Percentiles rank a stretch among this genome's conserved stretches.
phyloP scores from a whole-genome alignment of 257 asterid genomes.

The Echium plantagineum region DNA sequence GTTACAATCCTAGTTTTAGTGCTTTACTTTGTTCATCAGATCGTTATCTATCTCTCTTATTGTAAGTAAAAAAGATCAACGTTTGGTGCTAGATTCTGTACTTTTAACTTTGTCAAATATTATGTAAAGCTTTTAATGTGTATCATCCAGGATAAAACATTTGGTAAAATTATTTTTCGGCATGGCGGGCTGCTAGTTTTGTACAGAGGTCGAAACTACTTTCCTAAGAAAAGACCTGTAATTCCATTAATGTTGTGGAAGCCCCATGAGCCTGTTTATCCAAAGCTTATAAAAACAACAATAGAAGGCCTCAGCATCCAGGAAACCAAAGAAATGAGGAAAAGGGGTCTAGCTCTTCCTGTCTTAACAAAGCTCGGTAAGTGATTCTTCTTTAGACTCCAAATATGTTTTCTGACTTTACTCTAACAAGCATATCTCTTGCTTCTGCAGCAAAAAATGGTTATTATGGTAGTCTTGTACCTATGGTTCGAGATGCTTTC shows the following conservation, averaged over 20 bases:
- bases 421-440: background rate
- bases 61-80: background rate
- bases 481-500: conserved; percentile 91
- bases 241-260: conserved; percentile 92
- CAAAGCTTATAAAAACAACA: conserved; percentile 74
- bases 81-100: background rate
- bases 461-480: conserved; percentile 79
- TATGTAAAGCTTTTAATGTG: background rate
- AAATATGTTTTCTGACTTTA: background rate
- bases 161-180: conserved; percentile 66
- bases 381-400: background rate
- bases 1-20: background rate
- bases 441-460: conserved; percentile 74
- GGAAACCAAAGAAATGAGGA: conserved; percentile 81
- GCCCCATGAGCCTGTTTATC: conserved; percentile 93
- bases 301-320: conserved; percentile 74
- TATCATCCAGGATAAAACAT: conserved; percentile 64
- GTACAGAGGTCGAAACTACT: conserved; percentile 75
- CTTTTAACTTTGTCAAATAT: conserved; percentile 1
- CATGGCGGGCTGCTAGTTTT: conserved; percentile 62
- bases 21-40: background rate
- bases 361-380: conserved; percentile 77
- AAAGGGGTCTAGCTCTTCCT: conserved; percentile 58
- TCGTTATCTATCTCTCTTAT: background rate
- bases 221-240: conserved; percentile 42